Percentiles rank a stretch among this genome's conserved stretches.
Evolutionary conservation across 1,139 yeast species (phyloP).

Genomic region (Pneumocystis jirovecii): DNA sequence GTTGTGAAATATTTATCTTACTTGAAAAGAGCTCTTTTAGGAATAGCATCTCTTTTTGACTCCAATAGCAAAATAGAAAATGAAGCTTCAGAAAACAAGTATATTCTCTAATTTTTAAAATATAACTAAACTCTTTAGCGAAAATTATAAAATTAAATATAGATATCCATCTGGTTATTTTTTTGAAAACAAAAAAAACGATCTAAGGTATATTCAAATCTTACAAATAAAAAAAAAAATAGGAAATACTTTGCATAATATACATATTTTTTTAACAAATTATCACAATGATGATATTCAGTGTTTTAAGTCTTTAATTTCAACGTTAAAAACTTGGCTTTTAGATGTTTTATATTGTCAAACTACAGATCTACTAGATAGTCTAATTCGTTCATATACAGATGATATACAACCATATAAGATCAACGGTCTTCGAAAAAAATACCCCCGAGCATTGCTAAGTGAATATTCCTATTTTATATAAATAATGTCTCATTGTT

Average conservation of each 20-base stretch:
- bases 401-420: slow-evolving; percentile 35
- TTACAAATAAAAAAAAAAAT: slow-evolving; percentile 48
- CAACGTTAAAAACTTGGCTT: slow-evolving; percentile 65
- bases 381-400: slow-evolving; percentile 31
- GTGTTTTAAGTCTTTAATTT: slow-evolving; percentile 48
- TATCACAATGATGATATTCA: slow-evolving; percentile 55
- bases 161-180: slow-evolving; percentile 31
- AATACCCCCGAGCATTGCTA: slow-evolving; percentile 45
- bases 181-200: slow-evolving; percentile 41
- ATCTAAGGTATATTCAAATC: slow-evolving; percentile 41
- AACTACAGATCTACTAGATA: slow-evolving; percentile 42
- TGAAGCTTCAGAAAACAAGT: not conserved
- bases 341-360: slow-evolving; percentile 70
- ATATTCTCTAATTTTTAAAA: slow-evolving; percentile 21
- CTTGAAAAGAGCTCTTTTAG: slow-evolving; percentile 6
- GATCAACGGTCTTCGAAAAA: slow-evolving; percentile 42
- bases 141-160: slow-evolving; percentile 15
- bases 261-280: slow-evolving; percentile 36
- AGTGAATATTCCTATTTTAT: not conserved
- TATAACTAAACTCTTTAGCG: slow-evolving; percentile 18
- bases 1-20: slow-evolving; percentile 6
- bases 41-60: slow-evolving; percentile 15
- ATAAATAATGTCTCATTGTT: slow-evolving; percentile 22
- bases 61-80: slow-evolving; percentile 4
- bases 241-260: slow-evolving; percentile 53